A percentile compares a stretch with the other conserved stretches of the same genome.
phyloP scores from a whole-genome alignment of 345 rosid genomes.

The Salix suchowensis region DNA sequence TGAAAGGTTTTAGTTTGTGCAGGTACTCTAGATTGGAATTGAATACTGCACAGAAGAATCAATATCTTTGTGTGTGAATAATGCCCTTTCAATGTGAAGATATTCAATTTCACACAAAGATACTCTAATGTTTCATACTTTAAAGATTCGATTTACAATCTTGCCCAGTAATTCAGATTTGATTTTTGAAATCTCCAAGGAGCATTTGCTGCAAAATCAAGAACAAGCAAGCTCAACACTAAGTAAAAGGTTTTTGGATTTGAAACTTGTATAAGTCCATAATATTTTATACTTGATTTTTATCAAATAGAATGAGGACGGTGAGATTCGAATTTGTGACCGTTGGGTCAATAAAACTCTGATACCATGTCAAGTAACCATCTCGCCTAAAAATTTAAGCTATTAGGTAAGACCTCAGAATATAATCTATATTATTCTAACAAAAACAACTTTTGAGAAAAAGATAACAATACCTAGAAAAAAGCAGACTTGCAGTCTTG shows the following conservation, averaged over 20 bases:
- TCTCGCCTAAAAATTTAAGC: too few relatives aligned
- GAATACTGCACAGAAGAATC: background rate
- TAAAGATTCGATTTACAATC: background rate
- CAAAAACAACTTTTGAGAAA: background rate
- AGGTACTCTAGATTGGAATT: background rate
- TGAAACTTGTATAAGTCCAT: too few relatives aligned
- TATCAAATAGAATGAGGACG: too few relatives aligned
- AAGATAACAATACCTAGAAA: background rate
- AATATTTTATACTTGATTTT: too few relatives aligned
- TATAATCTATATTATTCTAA: too few relatives aligned
- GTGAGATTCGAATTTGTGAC: too few relatives aligned
- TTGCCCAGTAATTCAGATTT: background rate
- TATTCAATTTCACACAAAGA: too few relatives aligned
- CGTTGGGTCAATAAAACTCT: too few relatives aligned
- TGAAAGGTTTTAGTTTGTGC: background rate
- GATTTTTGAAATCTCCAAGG: background rate
- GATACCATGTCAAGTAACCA: too few relatives aligned
- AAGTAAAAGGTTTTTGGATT: too few relatives aligned
- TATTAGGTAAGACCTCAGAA: too few relatives aligned
- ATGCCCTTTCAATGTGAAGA: background rate
- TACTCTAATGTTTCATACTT: background rate
- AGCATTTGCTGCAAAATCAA: background rate
- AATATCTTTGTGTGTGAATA: background rate
- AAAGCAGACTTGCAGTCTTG: too few relatives aligned
- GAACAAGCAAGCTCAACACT: background rate